Conservation (phyloP, 768 basidiomycete species). For the Boletus reticuloceps region DNA sequence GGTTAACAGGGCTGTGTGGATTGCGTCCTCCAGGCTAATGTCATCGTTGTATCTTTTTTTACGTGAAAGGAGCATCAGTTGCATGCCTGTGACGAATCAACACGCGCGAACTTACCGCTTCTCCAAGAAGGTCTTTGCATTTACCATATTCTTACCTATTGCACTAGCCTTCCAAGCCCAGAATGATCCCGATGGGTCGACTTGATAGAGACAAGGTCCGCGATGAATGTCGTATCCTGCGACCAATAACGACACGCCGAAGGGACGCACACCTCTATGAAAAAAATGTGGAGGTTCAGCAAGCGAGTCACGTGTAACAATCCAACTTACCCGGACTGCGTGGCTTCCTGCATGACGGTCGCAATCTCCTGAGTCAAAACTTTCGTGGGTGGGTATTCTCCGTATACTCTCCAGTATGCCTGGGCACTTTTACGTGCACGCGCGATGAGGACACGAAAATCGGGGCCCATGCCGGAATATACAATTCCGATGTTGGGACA, state of each 20-base stretch:
- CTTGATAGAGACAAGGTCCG: conserved; percentile 97
- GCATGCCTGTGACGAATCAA: conserved; percentile 21
- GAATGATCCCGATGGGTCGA: conserved; percentile 97
- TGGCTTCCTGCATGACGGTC: conserved; percentile 98
- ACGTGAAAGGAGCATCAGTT: conserved; percentile 18
- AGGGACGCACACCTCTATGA: conserved; percentile 95
- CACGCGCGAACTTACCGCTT: conserved; percentile 70
- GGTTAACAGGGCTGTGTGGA: conserved; percentile 96
- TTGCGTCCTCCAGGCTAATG: conserved; percentile 97
- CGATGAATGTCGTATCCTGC: conserved; percentile 95
- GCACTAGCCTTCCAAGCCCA: conserved; percentile 99
- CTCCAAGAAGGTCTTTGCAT: conserved; percentile 99
- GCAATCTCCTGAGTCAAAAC: conserved; percentile 97
- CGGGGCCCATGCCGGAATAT: conserved; percentile 99
- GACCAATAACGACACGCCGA: conserved; percentile 94
- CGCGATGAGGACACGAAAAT: conserved; percentile 91
- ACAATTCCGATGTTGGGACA: conserved; percentile 99
- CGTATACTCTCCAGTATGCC: conserved; percentile 99
- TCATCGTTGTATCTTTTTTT: conserved; percentile 97
- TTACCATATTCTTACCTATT: conserved; percentile 99
- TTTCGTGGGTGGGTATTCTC: conserved; percentile 96
- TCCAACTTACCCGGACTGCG: conserved; percentile 83
- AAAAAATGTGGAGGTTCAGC: conserved; percentile 32
- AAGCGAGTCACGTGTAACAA: conserved; percentile 21
- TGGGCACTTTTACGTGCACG: conserved; percentile 98